A percentile compares a stretch with the other conserved stretches of the same genome.
phyloP scores from a whole-genome alignment of 768 basidiomycete species.

The Podaxis sp. region DNA sequence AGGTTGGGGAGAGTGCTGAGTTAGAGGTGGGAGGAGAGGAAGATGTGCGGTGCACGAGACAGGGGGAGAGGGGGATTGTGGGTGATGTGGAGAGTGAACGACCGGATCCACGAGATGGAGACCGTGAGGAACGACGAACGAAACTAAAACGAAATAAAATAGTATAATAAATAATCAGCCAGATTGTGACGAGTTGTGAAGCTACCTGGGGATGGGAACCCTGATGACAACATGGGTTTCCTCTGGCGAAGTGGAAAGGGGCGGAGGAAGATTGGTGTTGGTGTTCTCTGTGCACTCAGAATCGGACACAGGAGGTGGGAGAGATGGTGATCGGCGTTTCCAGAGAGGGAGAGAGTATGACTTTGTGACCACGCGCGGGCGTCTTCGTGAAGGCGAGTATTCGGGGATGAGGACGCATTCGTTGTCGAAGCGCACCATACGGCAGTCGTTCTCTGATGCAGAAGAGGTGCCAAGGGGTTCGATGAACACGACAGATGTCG shows the following conservation, averaged over 20 bases:
- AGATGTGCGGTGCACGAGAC: conserved; percentile 47
- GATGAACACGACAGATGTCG: conserved; percentile 5
- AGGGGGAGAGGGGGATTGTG: conserved; percentile 41
- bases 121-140: conserved; percentile 7
- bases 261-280: conserved; percentile 15
- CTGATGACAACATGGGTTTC: conserved; percentile 53
- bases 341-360: conserved; percentile 71
- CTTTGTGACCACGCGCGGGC: conserved; percentile 56
- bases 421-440: conserved; percentile 66
- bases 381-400: conserved; percentile 31
- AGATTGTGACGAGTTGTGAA: conserved; percentile 12
- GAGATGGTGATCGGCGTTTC: conserved; percentile 20
- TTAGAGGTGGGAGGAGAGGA: conserved; percentile 20
- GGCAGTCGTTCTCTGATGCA: conserved; percentile 11
- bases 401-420: conserved; percentile 79
- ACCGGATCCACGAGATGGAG: conserved; percentile 24
- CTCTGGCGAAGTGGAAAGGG: conserved; percentile 22
- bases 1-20: conserved; percentile 7
- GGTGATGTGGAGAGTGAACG: conserved; percentile 31
- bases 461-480: neutral
- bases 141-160: conserved; percentile 5
- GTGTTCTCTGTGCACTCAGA: conserved; percentile 6
- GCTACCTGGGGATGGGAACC: conserved; percentile 61
- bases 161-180: conserved; percentile 3
- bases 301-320: neutral